These are phyloP conservation scores for Lipomyces yamanashiensis DNA, from an alignment of 805 yeast species.

Conservation along the genomic window DNA sequence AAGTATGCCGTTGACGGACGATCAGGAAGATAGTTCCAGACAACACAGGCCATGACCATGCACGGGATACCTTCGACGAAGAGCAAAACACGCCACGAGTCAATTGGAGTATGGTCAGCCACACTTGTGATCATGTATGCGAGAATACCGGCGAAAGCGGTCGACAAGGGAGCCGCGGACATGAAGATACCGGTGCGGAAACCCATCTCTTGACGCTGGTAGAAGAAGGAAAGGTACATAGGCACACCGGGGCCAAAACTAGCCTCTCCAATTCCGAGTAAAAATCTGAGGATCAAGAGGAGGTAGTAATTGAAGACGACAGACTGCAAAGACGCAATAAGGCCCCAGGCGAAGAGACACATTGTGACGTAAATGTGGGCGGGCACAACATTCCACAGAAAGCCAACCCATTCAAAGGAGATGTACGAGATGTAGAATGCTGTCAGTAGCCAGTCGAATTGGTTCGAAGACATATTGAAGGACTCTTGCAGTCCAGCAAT, in stretches of 20 bases:
- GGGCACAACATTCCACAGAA: constrained; percentile 45
- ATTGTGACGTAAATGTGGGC: constrained; percentile 52
- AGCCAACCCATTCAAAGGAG: constrained; percentile 35
- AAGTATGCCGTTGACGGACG: constrained; percentile 55
- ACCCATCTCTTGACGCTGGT: constrained; percentile 48
- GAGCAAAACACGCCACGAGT: constrained; percentile 53
- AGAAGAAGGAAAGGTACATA: constrained; percentile 49
- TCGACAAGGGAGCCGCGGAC: constrained; percentile 47
- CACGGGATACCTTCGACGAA: constrained; percentile 52
- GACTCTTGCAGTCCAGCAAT: constrained; percentile 56
- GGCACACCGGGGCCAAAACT: constrained; percentile 52
- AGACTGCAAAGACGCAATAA: constrained; percentile 55
- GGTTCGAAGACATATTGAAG: constrained; percentile 32
- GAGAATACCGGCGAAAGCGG: constrained; percentile 52
- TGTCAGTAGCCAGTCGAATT: constrained; percentile 37
- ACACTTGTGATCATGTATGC: constrained; percentile 39
- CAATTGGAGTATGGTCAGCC: constrained; percentile 35
- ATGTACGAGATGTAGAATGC: constrained; percentile 37
- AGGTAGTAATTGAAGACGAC: constrained; percentile 52
- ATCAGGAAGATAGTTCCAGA: constrained; percentile 45
- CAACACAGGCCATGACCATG: constrained; percentile 48
- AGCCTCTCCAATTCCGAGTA: constrained; percentile 52
- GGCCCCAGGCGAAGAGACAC: constrained; percentile 59
- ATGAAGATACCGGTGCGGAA: constrained; percentile 49
- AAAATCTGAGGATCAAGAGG: constrained; percentile 52